phyloP scores from a whole-genome alignment of 345 rosid genomes.

The Corchorus capsularis region DNA sequence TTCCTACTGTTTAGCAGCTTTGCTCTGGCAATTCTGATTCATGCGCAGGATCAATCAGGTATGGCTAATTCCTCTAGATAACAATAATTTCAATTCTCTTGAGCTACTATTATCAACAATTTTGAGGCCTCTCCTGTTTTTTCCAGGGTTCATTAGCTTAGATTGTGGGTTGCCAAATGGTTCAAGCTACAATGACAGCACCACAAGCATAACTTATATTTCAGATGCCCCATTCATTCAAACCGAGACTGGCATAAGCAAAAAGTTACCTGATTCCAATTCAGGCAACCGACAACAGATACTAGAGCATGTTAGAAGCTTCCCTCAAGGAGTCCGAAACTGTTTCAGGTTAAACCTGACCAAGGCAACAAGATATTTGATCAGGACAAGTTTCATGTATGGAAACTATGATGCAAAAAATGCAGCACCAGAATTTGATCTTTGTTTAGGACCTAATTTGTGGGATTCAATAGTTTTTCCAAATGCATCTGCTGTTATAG shows the following conservation, averaged over 20 bases:
- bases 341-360: slow-evolving; percentile 32
- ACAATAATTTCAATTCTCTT: not conserved
- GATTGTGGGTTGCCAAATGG: slow-evolving; percentile 39
- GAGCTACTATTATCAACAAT: not conserved
- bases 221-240: slow-evolving; percentile 38
- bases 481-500: not conserved
- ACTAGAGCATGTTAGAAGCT: slow-evolving; percentile 34
- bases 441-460: slow-evolving; percentile 47
- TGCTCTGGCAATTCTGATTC: slow-evolving; percentile 14
- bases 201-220: slow-evolving; percentile 33
- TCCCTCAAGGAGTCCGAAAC: slow-evolving; percentile 36
- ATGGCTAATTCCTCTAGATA: not conserved
- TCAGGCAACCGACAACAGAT: slow-evolving; percentile 13
- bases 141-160: slow-evolving; percentile 47
- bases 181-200: slow-evolving; percentile 31
- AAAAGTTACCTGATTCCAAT: slow-evolving; percentile 26
- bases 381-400: slow-evolving; percentile 48
- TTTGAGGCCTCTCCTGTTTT: not conserved
- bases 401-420: slow-evolving; percentile 41
- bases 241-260: slow-evolving; percentile 23
- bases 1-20: slow-evolving; percentile 23
- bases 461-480: slow-evolving; percentile 34
- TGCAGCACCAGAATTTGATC: slow-evolving; percentile 26
- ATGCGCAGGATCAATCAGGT: slow-evolving; percentile 45
- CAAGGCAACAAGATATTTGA: slow-evolving; percentile 37